Base-by-base conservation (phyloP, 495 filamentous ascomycete genomes). In the Paragyromitra xinjiangensis region DNA sequence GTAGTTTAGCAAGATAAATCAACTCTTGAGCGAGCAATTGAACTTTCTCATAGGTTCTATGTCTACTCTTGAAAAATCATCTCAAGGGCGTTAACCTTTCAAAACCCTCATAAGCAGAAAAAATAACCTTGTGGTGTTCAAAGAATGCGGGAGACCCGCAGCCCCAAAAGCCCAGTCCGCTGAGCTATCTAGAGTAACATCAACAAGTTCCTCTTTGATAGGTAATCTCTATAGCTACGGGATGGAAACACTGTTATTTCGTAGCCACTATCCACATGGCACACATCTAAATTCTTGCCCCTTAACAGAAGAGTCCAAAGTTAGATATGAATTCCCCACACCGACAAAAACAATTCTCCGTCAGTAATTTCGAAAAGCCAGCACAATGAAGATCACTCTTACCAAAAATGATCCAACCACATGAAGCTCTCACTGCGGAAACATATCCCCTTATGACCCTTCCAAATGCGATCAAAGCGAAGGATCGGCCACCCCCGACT, bases 351-450 rank as follows among this genome's bases (percentile, higher is more conserved):
- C 14, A 51, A 68, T 5, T 22, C 26, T 56, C 40, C 42, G 44
- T 39, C 64, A 53, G 24, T 16, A 67, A 53, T n/a, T 50, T 45
- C 1, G 22, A 67, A 29, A 19, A 51, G 48, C 14, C 45, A 53
- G 11, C 64, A 56, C 34, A 26, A 42, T 56, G 64, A 68, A 68
- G 12, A 56, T 68, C 50, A 1, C 12, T 55, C 29, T 6, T 55
- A 26, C 24, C 26, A 39, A 6, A 39, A 4, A 39, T 37, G 11
- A 39, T 39, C 14, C 29, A 11, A 16, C 19, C 19, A 56, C 24
- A 9, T 14, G 24, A 56, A 24, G 22, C 53, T 56, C 53, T 56
- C 53, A 2, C 53, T 26, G 24, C 53, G 24, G 24, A 56, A 9
- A 16, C 29, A n/a, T 16, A 11, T 51, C 16, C 48, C 16, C 48